Percentiles rank a stretch among this genome's conserved stretches.
Evolutionary conservation across 306 rosid species (phyloP).

Genomic region (Abrus pulchellus): DNA sequence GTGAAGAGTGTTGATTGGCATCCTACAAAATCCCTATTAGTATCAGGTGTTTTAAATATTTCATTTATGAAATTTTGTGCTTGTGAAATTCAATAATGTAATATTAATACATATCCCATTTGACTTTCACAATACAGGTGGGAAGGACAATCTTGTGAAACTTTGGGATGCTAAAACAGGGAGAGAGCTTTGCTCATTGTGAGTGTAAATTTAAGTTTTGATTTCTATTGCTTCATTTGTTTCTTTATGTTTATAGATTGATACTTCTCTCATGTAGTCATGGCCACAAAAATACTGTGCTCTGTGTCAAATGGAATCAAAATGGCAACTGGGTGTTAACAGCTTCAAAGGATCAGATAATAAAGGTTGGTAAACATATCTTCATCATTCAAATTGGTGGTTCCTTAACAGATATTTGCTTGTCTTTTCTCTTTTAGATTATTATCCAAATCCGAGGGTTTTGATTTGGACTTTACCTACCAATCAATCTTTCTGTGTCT

Average conservation of each 20-base stretch:
- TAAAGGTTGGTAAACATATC: slow-evolving; percentile 65
- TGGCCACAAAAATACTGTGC: slow-evolving; percentile 93
- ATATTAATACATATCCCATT: slow-evolving; percentile 38
- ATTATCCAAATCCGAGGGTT: slow-evolving; percentile 33
- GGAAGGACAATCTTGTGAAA: slow-evolving; percentile 95
- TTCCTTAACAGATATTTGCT: background rate
- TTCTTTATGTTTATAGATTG: slow-evolving; percentile 40
- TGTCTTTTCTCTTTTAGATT: slow-evolving; percentile 21
- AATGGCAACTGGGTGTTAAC: slow-evolving; percentile 94
- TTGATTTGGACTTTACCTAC: slow-evolving; percentile 32
- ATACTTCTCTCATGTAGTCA: slow-evolving; percentile 72
- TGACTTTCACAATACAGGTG: slow-evolving; percentile 66
- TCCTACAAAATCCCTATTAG: slow-evolving; percentile 93
- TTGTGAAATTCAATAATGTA: slow-evolving; percentile 32
- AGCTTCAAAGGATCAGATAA: slow-evolving; percentile 91
- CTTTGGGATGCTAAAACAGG: slow-evolving; percentile 98
- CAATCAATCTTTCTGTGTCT: slow-evolving; percentile 13
- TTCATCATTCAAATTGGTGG: slow-evolving; percentile 16
- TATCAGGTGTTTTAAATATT: slow-evolving; percentile 73
- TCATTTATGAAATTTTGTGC: slow-evolving; percentile 40
- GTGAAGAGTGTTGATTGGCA: slow-evolving; percentile 99
- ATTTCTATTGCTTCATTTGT: slow-evolving; percentile 24
- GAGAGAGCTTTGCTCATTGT: slow-evolving; percentile 93
- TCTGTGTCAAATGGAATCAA: slow-evolving; percentile 92
- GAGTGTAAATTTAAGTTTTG: slow-evolving; percentile 55